Evolutionary conservation across 2,329 filamentous ascomycete genomes (phyloP), one percentile per base, ranked within the genome.

Genomic region (Xylaria hypoxylon): DNA sequence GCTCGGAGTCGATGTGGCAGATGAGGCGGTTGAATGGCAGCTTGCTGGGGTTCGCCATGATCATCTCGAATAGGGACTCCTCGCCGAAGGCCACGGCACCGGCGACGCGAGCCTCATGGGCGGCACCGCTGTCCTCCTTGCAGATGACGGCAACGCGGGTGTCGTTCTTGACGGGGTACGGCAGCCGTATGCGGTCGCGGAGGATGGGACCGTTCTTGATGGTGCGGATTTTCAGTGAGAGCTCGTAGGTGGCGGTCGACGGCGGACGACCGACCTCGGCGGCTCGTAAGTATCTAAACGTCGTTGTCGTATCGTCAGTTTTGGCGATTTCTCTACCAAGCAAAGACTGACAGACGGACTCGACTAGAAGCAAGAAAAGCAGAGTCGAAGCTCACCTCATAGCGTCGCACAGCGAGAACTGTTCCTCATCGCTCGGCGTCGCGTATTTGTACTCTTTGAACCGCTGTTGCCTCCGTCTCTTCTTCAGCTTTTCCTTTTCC

Each of bases 11-110:
- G 57, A 86, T 85, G 79, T 97, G 94, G 81, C 93, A 97, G 73
- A 99, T 89, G 69, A 94, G 91, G 62, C 92, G 86, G 78, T 98
- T 96, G 78, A 98, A 99, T 28, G 93, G 87, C 70, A 98, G 91
- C 44, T 89, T 87, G 47, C 92, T 94, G 55, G 87, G 26, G 83
- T 77, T 89, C 86, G 70, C 79, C 69, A 84, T 86, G 68, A 99
- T 90, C 59, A 88, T 85, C 59, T 93, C 89, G 77, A 99, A 97
- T 4, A 99, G 84, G 2, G 90, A 88, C 45, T 97, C 91, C 77
- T 97, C 92, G 68, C 96, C 96, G 1, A 94, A 93, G 3, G 95
- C 84, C 1, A 90, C 86, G 17, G 96, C 96, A 60, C 96, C 96
- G 0, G 92, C 91, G 10, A 87, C 85, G 38, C 86, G 86, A 3